A percentile compares a stretch with the other conserved stretches of the same genome.
Evolutionary conservation across 805 yeast species (phyloP).

Genomic region (Candida peoriensis): DNA sequence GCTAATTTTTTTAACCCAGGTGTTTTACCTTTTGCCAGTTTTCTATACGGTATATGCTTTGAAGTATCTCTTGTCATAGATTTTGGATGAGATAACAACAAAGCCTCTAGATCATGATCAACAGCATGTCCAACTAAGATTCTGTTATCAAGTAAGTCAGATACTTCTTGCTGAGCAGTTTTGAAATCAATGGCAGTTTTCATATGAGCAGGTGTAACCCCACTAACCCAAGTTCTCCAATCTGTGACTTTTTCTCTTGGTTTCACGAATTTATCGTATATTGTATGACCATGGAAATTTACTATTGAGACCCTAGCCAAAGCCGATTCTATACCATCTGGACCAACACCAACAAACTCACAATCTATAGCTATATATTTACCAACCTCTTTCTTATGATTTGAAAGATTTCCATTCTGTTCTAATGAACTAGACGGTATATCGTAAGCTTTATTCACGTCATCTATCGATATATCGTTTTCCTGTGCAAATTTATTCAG

Average conservation of each 20-base stretch:
- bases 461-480: slow-evolving; percentile 22
- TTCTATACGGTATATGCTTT: slow-evolving; percentile 50
- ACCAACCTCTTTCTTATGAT: slow-evolving; percentile 47
- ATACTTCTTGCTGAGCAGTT: slow-evolving; percentile 56
- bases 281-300: slow-evolving; percentile 67
- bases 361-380: slow-evolving; percentile 82
- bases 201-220: slow-evolving; percentile 71
- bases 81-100: slow-evolving; percentile 64
- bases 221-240: slow-evolving; percentile 93
- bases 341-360: slow-evolving; percentile 91
- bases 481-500: slow-evolving; percentile 24
- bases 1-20: slow-evolving; percentile 70
- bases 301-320: slow-evolving; percentile 87
- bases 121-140: slow-evolving; percentile 83
- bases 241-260: slow-evolving; percentile 77
- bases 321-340: slow-evolving; percentile 61
- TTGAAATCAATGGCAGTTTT: slow-evolving; percentile 58
- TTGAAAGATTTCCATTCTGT: slow-evolving; percentile 13
- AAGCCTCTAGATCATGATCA: slow-evolving; percentile 67
- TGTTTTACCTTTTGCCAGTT: slow-evolving; percentile 57
- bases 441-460: slow-evolving; percentile 18
- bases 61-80: slow-evolving; percentile 70
- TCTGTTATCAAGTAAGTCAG: slow-evolving; percentile 47
- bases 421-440: slow-evolving; percentile 8
- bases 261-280: slow-evolving; percentile 69